phyloP scores from a whole-genome alignment of 176 grass and related monocot genomes.

The Oryza longistaminata region DNA sequence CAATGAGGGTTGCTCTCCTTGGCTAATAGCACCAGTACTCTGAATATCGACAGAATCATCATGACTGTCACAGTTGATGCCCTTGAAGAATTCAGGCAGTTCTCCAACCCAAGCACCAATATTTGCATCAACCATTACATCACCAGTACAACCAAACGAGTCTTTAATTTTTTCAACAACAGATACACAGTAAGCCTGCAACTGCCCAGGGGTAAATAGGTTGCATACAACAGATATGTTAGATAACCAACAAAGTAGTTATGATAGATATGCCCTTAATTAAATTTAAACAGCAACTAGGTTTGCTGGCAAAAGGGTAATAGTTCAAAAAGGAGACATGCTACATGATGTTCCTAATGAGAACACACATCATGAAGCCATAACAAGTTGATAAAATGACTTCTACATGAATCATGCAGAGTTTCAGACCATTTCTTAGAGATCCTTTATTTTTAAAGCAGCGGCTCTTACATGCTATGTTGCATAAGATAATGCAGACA shows the following conservation, averaged over 20 bases:
- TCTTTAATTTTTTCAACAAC: constrained; percentile 82
- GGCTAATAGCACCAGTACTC: background rate
- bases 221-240: background rate
- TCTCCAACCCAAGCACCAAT: constrained; percentile 76
- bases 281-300: background rate
- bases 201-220: constrained; percentile 47
- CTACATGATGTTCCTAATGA: background rate
- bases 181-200: constrained; percentile 56
- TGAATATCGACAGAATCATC: constrained; percentile 11
- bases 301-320: constrained; percentile 8
- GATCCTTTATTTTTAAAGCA: background rate
- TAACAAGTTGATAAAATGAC: background rate
- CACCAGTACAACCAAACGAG: constrained; percentile 51
- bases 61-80: background rate
- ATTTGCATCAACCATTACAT: constrained; percentile 58
- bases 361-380: background rate
- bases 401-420: constrained; percentile 8
- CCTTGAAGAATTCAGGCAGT: constrained; percentile 65
- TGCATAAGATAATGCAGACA: background rate
- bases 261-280: constrained; percentile 9
- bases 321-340: background rate
- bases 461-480: background rate
- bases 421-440: background rate
- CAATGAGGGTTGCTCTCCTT: constrained; percentile 19
- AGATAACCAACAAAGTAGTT: background rate